phyloP scores from a whole-genome alignment of 352 stramenopile species.

The Phytophthora melonis region DNA sequence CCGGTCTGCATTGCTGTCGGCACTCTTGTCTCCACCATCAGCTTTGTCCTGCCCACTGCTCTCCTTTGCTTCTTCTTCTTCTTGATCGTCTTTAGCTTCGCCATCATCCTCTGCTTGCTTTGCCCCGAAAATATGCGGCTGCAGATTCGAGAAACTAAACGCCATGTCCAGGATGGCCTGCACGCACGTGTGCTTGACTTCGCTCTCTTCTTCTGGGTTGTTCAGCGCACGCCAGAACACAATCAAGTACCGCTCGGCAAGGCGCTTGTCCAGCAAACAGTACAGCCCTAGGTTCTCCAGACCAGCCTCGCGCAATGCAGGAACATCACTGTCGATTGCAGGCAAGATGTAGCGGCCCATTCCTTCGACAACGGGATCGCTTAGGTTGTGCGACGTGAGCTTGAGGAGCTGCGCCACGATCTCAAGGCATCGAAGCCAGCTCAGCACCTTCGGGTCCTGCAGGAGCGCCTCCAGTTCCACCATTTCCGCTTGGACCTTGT shows the following conservation, averaged over 20 bases:
- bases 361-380: slow-evolving; percentile 69
- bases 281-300: slow-evolving; percentile 82
- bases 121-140: slow-evolving; percentile 55
- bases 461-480: slow-evolving; percentile 69
- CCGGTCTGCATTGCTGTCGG: slow-evolving; percentile 26
- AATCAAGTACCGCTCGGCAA: slow-evolving; percentile 75
- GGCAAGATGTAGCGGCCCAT: slow-evolving; percentile 82
- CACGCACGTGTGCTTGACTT: slow-evolving; percentile 84
- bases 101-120: slow-evolving; percentile 26
- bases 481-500: slow-evolving; percentile 70
- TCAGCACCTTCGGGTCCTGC: slow-evolving; percentile 75
- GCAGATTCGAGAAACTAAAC: slow-evolving; percentile 68
- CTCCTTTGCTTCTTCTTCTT: slow-evolving; percentile 13
- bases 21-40: slow-evolving; percentile 18
- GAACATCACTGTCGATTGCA: slow-evolving; percentile 80
- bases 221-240: slow-evolving; percentile 85
- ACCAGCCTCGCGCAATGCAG: slow-evolving; percentile 72
- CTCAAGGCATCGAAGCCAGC: slow-evolving; percentile 78
- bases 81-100: slow-evolving; percentile 2
- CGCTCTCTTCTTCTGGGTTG: slow-evolving; percentile 79
- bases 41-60: slow-evolving; percentile 1
- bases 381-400: slow-evolving; percentile 72
- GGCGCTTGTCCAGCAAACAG: slow-evolving; percentile 72
- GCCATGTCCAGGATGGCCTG: slow-evolving; percentile 75
- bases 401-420: slow-evolving; percentile 81